Evolutionary conservation across 2,329 filamentous ascomycete genomes (phyloP).

Genomic region (Stylonectria norvegica): DNA sequence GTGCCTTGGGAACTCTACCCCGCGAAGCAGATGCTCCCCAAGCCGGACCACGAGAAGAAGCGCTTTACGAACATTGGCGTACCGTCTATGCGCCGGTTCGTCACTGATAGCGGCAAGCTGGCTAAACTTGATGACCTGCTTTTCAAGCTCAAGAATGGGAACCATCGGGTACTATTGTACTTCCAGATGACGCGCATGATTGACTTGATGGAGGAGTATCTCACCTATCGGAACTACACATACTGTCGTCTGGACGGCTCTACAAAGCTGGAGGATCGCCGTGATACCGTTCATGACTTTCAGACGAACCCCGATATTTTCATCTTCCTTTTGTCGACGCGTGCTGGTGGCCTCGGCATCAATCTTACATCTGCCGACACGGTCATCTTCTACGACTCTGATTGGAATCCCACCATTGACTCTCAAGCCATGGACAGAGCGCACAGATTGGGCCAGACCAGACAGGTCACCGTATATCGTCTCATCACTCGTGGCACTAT

Average conservation of each 20-base stretch:
- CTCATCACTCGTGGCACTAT: conserved; percentile 96
- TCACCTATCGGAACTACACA: conserved; percentile 98
- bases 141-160: conserved; percentile 83
- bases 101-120: conserved; percentile 95
- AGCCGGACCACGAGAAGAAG: conserved; percentile 75
- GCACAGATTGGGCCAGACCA: conserved; percentile 93
- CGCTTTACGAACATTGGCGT: conserved; percentile 89
- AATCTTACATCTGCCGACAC: conserved; percentile 95
- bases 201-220: conserved; percentile 97
- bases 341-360: conserved; percentile 96
- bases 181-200: conserved; percentile 99
- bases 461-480: conserved; percentile 94
- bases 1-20: conserved; percentile 65
- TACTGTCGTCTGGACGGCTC: conserved; percentile 96
- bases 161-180: conserved; percentile 91
- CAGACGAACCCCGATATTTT: conserved; percentile 93
- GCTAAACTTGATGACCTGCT: conserved; percentile 85
- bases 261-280: conserved; percentile 93
- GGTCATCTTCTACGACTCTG: conserved; percentile 98
- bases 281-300: conserved; percentile 96
- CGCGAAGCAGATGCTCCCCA: conserved; percentile 63
- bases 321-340: conserved; percentile 92
- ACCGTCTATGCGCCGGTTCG: conserved; percentile 95
- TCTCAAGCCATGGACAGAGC: conserved; percentile 99
- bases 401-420: conserved; percentile 99